A percentile compares a stretch with the other conserved stretches of the same genome.
phyloP scores from a whole-genome alignment of 108 stramenopile genomes.

The Ochromonas danica region DNA sequence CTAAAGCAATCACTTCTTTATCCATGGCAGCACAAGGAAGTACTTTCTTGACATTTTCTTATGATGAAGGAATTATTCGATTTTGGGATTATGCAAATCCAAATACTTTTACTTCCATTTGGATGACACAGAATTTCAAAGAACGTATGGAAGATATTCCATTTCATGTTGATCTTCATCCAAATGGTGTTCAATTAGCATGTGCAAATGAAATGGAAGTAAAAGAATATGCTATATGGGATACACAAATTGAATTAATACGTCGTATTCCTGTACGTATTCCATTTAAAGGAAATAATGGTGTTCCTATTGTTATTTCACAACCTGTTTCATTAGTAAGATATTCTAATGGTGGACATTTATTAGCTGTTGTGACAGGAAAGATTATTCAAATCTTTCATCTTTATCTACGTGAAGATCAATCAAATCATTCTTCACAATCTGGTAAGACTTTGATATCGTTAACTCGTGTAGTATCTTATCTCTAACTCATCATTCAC shows the following conservation, averaged over 20 bases:
- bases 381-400: constrained; percentile 26
- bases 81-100: constrained; percentile 28
- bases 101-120: not conserved
- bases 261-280: not conserved
- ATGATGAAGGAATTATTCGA: not conserved
- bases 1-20: not conserved
- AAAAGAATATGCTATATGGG: constrained; percentile 23
- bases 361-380: constrained; percentile 29
- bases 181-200: not conserved
- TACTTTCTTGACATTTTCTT: constrained; percentile 12
- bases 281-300: not conserved
- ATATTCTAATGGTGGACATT: constrained; percentile 26
- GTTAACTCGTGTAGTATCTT: too few species aligned
- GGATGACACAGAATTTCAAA: not conserved
- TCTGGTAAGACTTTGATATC: not conserved
- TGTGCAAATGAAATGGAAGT: constrained; percentile 7
- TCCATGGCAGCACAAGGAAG: not conserved
- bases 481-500: too few species aligned
- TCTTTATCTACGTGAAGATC: not conserved
- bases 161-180: constrained; percentile 13
- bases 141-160: not conserved
- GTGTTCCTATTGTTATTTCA: not conserved
- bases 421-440: not conserved
- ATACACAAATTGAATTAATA: constrained; percentile 8
- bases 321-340: constrained; percentile 23